These are phyloP conservation scores for Fusarium anthophilum DNA, from an alignment of 2,329 filamentous ascomycete species.

Conservation along the genomic window DNA sequence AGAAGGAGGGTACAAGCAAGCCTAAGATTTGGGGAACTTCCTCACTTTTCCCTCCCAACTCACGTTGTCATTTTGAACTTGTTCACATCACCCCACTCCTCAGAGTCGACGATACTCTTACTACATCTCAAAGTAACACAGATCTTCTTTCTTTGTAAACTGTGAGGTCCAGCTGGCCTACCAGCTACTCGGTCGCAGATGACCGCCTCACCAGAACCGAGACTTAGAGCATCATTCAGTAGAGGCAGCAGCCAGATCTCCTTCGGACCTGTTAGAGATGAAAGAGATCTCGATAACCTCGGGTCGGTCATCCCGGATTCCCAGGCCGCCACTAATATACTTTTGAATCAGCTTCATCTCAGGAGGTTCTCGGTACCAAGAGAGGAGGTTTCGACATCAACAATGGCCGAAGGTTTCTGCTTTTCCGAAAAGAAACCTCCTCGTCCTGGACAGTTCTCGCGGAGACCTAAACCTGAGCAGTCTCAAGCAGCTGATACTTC, in stretches of 20 bases:
- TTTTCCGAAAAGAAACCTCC: conserved; percentile 31
- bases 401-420: conserved; percentile 37
- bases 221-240: neutral
- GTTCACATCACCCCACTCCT: neutral
- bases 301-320: conserved; percentile 19
- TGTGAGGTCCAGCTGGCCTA: neutral
- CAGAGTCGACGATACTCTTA: neutral
- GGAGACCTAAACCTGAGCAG: conserved; percentile 18
- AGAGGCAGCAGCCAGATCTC: conserved; percentile 11
- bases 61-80: neutral
- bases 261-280: conserved; percentile 7
- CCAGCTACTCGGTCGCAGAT: neutral
- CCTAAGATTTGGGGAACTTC: neutral
- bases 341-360: neutral
- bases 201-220: neutral
- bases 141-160: neutral
- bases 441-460: conserved; percentile 37
- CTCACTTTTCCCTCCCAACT: neutral
- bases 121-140: neutral
- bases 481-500: neutral
- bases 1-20: neutral
- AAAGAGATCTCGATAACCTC: conserved; percentile 14
- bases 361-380: conserved; percentile 21
- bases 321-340: neutral
- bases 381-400: conserved; percentile 35